Base-by-base conservation (phyloP, 352 stramenopile genomes). In the Pythium brachiatum region DNA sequence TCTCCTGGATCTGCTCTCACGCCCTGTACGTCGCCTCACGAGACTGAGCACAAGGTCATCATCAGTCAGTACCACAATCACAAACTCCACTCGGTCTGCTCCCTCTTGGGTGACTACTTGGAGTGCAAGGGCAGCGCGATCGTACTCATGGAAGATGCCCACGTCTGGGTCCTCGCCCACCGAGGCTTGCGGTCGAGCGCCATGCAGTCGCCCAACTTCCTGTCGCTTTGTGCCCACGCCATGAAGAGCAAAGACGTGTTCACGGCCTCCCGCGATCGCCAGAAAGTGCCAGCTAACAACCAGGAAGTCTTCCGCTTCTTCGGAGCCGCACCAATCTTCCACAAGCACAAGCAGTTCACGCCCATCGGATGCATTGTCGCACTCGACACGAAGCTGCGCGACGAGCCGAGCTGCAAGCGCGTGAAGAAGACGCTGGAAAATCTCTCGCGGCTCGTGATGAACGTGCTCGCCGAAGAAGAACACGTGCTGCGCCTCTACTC, bases 11-110 rank as follows among this genome's bases (percentile, higher is more conserved):
- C 76, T 21, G 71, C 70, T 2, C 68, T 83, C 7, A 76, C 74
- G 2, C 72, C 73, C 2, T 74, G 69, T 15, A 36, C 48, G 29
- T 79, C 74, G 5, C 68, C 72, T 2, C 63, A 64, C 1, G 62
- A 67, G 11, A 60, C 53, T 1, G 66, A 81, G 34, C 85, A 79
- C 60, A 75, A 83, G 20, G 82, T 91, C 26, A 83, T 85, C 59
- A 79, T 89, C 44, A 92, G 80, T 57, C 82, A 92, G 61, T 85
- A 84, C 34, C 75, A 76, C 54, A 86, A 85, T 64, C 66, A 79
- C 54, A 88, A 86, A 55, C 73, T 92, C n/a, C 75, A 86, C 53
- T 89, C 78, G 0, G 78, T 89, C 4, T 92, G 80, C 64, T 83
- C 78, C 1, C 52, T 92, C 29, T 60, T 92, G 1, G 56, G 79